These are phyloP conservation scores for Rhizophora apiculata DNA, from an alignment of 345 rosid genomes.

Conservation along the genomic window DNA sequence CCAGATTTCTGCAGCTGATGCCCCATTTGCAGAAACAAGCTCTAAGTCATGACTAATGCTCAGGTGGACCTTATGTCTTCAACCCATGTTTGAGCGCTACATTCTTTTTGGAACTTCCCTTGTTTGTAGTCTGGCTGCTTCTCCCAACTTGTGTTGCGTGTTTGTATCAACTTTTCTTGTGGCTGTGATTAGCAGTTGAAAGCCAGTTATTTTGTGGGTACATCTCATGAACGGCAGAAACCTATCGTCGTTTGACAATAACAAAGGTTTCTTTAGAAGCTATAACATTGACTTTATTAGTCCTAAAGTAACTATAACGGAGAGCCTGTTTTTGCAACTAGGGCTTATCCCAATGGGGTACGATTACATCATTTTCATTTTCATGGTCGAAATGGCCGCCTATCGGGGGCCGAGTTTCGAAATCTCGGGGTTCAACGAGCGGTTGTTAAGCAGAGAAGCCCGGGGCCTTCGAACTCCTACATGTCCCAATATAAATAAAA, in stretches of 20 bases:
- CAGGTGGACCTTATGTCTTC: neutral
- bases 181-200: neutral
- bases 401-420: no score
- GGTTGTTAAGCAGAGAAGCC: no score
- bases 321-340: no score
- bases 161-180: neutral
- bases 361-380: no score
- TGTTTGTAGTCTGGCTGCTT: neutral
- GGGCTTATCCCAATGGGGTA: no score
- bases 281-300: neutral
- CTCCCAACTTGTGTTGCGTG: neutral
- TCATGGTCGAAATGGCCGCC: no score
- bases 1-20: conserved; percentile 39
- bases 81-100: neutral
- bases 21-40: conserved; percentile 21
- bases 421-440: no score
- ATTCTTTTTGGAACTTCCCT: neutral
- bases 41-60: conserved; percentile 5
- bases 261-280: neutral
- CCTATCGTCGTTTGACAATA: neutral
- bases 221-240: neutral
- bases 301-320: no score
- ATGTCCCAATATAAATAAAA: no score
- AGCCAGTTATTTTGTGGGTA: neutral
- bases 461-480: no score